These are phyloP conservation scores for Dactylorhiza incarnata DNA, from an alignment of 106 monocot species.

Conservation along the genomic window DNA sequence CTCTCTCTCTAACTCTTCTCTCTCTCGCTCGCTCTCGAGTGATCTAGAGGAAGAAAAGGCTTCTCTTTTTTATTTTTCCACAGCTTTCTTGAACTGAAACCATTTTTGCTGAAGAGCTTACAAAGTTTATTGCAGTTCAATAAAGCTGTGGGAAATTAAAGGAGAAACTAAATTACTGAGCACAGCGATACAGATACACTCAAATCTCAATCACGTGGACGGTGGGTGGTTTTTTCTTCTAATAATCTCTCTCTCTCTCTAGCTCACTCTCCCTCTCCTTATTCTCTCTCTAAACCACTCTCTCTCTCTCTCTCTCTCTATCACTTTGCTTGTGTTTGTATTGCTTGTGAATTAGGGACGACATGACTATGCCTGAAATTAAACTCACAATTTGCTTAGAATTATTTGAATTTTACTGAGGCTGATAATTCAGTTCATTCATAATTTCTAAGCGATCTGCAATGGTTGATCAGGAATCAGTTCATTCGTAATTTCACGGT, in stretches of 20 bases:
- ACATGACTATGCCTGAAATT: no score
- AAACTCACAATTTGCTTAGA: no score
- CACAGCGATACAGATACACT: neutral
- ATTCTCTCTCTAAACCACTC: neutral
- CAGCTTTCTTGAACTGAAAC: constrained; percentile 66
- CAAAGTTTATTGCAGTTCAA: constrained; percentile 63
- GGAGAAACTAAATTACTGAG: constrained; percentile 31
- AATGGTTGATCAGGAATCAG: no score
- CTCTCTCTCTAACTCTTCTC: neutral
- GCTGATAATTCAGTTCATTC: no score
- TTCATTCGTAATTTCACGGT: no score
- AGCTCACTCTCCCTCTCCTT: neutral
- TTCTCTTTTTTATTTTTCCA: constrained; percentile 79
- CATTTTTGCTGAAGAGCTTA: neutral
- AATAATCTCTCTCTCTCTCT: neutral
- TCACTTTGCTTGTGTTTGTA: neutral
- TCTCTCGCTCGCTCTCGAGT: no score
- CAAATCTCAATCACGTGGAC: no score
- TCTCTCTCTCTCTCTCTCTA: neutral
- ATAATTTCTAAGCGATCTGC: no score
- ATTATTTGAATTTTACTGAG: no score
- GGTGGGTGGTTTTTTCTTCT: neutral
- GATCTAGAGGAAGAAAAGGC: constrained; percentile 14
- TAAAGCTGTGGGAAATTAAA: constrained; percentile 96
- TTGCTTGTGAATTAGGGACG: no score